Percentiles rank a stretch among this genome's conserved stretches.
These are phyloP conservation scores for Solanum chacoense DNA, from an alignment of 305 asterid species.

Conservation along the genomic window DNA sequence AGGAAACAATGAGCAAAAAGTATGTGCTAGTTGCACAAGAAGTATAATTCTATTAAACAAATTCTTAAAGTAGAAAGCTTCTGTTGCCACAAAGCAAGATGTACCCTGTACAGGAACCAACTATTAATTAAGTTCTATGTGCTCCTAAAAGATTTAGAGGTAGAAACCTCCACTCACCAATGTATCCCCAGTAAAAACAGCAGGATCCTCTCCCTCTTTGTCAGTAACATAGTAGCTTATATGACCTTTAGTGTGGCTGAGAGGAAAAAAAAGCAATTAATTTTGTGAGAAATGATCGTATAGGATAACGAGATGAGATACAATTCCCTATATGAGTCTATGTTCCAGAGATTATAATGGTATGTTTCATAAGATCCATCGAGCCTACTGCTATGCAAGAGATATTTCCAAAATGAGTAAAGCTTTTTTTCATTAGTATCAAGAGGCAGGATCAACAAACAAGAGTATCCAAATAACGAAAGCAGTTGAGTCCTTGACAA, in stretches of 20 bases:
- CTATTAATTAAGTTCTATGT: not conserved
- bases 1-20: not conserved
- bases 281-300: not conserved
- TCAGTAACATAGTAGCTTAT: constrained; percentile 82
- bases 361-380: not conserved
- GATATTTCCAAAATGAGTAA: not conserved
- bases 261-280: not conserved
- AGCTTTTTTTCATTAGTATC: not conserved
- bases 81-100: not conserved
- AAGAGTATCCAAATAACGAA: not conserved
- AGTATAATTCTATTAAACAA: not conserved
- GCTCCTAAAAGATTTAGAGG: not conserved
- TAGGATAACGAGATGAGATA: not conserved
- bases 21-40: not conserved
- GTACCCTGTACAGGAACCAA: not conserved
- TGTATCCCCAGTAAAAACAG: constrained; percentile 94
- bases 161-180: constrained; percentile 43
- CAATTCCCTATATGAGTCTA: not conserved
- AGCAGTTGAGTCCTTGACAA: not conserved
- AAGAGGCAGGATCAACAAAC: not conserved
- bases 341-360: not conserved
- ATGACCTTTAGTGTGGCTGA: constrained; percentile 93
- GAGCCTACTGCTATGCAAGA: not conserved
- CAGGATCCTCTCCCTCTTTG: constrained; percentile 70
- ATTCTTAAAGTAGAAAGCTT: not conserved